Percentiles rank a stretch among this genome's conserved stretches.
Conservation (phyloP, 2,329 filamentous ascomycete species). For the Xylaria sp. region DNA sequence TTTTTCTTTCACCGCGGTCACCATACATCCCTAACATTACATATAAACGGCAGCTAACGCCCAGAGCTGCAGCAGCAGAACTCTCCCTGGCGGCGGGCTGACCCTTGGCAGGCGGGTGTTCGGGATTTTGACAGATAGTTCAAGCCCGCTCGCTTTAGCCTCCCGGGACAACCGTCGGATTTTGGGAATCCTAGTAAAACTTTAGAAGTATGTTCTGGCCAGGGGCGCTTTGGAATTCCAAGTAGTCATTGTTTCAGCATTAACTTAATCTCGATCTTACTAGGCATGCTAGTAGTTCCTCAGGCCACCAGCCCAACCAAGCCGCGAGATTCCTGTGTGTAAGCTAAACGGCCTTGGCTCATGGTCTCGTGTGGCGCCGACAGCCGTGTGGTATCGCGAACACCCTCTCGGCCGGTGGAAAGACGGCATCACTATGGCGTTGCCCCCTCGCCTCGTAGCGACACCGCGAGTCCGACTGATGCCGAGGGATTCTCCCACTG, state of each 20-base stretch:
- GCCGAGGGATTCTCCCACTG: slow-evolving; percentile 5
- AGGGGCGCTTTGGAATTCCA: not conserved
- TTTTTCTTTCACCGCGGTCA: not conserved
- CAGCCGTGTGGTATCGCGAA: not conserved
- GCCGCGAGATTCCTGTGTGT: not conserved
- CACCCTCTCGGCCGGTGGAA: slow-evolving; percentile 7
- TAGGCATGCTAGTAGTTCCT: not conserved
- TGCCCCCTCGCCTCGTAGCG: not conserved
- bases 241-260: not conserved
- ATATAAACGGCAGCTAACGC: not conserved
- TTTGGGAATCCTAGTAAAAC: slow-evolving; percentile 6
- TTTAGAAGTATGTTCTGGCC: not conserved
- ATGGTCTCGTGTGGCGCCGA: not conserved
- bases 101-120: slow-evolving; percentile 20
- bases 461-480: not conserved
- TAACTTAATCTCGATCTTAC: slow-evolving; percentile 6
- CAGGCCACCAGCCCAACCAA: not conserved
- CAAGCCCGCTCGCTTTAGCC: slow-evolving; percentile 17
- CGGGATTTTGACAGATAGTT: slow-evolving; percentile 22
- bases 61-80: not conserved
- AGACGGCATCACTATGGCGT: not conserved
- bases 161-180: slow-evolving; percentile 13
- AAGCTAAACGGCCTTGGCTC: not conserved
- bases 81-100: slow-evolving; percentile 18
- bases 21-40: not conserved